A percentile compares a stretch with the other conserved stretches of the same genome.
These are phyloP conservation scores for Penicillium sp. DNA, from an alignment of 2,329 filamentous ascomycete species.

Conservation along the genomic window DNA sequence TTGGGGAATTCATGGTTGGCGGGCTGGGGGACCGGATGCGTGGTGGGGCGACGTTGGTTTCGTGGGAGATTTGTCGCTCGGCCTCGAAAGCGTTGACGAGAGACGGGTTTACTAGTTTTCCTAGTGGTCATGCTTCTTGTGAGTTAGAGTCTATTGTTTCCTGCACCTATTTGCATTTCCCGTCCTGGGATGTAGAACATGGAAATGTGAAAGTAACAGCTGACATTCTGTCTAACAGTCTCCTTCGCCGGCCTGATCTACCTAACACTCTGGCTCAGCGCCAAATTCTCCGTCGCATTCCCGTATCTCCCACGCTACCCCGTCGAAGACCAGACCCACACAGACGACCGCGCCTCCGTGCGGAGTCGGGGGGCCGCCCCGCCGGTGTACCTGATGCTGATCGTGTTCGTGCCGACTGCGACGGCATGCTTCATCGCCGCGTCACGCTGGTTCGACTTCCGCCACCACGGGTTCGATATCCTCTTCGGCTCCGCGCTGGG, in stretches of 20 bases:
- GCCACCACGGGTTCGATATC: conserved; percentile 91
- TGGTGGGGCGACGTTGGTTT: conserved; percentile 65
- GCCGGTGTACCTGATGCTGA: conserved; percentile 67
- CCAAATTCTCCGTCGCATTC: conserved; percentile 49
- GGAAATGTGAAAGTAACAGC: background rate
- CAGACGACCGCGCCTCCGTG: conserved; percentile 43
- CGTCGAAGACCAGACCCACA: conserved; percentile 23
- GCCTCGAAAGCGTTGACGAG: conserved; percentile 56
- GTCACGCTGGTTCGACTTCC: conserved; percentile 82
- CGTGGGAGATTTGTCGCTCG: conserved; percentile 70
- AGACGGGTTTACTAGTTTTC: conserved; percentile 83
- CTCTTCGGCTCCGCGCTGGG: conserved; percentile 80
- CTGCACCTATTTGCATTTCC: no score
- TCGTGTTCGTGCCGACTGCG: conserved; percentile 68
- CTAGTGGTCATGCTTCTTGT: conserved; percentile 71
- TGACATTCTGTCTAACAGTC: conserved; percentile 40
- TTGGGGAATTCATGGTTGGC: conserved; percentile 60
- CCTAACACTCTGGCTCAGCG: conserved; percentile 77
- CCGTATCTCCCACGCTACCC: conserved; percentile 40
- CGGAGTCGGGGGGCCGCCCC: conserved; percentile 76
- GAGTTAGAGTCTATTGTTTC: conserved; percentile 23
- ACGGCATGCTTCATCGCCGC: conserved; percentile 76
- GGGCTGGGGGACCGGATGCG: conserved; percentile 53
- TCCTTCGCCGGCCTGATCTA: conserved; percentile 79
- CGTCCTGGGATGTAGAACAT: no score